Conservation (phyloP, 2,329 filamentous ascomycete genomes). For the Shiraia bambusicola region DNA sequence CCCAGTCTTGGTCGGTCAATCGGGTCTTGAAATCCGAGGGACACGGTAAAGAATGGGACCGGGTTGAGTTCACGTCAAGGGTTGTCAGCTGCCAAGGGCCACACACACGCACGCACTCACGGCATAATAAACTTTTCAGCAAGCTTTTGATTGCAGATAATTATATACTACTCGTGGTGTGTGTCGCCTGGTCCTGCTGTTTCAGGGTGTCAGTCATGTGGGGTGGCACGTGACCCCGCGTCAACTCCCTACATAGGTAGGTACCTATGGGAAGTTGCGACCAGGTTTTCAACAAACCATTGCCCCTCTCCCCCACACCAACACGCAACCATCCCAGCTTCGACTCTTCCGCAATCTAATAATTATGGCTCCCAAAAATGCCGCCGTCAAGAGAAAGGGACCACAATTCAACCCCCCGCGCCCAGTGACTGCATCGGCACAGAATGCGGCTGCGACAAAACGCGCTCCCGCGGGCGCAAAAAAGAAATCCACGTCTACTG, state of each 20-base stretch:
- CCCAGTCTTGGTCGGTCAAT: no score
- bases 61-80: no score
- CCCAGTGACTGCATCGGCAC: conserved; percentile 30
- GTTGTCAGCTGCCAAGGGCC: no score
- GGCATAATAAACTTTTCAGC: no score
- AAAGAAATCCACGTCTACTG: conserved; percentile 21
- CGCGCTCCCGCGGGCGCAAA: conserved; percentile 20
- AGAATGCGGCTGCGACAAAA: conserved; percentile 23
- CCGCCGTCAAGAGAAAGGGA: conserved; percentile 31
- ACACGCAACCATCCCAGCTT: conserved; percentile 1
- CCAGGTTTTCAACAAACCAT: no score
- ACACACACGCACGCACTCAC: no score
- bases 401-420: conserved; percentile 43
- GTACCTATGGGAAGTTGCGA: conserved; percentile 1
- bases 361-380: conserved; percentile 32
- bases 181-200: no score
- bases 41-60: no score
- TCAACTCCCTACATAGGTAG: not conserved
- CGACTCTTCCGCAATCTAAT: not conserved
- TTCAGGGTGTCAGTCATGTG: no score
- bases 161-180: no score
- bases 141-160: no score
- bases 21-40: no score
- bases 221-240: conserved; percentile 12
- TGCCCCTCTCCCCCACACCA: not conserved